A percentile compares a stretch with the other conserved stretches of the same genome.
Conservation (phyloP, 1,139 yeast genomes). For the Yarrowia galli region DNA sequence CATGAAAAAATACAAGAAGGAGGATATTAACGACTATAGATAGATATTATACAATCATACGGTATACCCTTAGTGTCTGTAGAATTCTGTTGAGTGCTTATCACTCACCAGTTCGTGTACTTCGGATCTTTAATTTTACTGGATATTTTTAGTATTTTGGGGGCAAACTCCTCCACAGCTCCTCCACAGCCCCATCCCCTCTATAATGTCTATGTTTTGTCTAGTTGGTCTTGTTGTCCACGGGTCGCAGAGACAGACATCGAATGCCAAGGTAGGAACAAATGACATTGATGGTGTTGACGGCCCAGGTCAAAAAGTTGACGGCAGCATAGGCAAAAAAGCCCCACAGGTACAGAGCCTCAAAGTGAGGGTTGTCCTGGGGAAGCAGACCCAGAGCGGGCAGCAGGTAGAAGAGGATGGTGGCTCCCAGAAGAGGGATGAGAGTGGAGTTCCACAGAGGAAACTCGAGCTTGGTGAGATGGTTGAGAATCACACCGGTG, state of each 20-base stretch:
- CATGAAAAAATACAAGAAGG: no score
- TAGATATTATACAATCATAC: no score
- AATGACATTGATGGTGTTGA: conserved; percentile 50
- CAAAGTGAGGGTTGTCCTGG: conserved; percentile 44
- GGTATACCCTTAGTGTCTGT: no score
- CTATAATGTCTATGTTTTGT: conserved; percentile 28
- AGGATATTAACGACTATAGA: no score
- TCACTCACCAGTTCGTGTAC: no score
- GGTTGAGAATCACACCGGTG: conserved; percentile 65
- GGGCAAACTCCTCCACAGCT: neutral
- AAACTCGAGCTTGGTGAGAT: conserved; percentile 71
- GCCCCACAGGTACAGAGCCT: conserved; percentile 50
- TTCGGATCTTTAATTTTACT: no score
- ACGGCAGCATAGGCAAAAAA: conserved; percentile 46
- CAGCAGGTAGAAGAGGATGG: conserved; percentile 50
- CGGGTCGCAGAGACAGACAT: conserved; percentile 51
- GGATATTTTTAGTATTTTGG: neutral
- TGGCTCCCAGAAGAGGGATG: conserved; percentile 51
- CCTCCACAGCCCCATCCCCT: neutral
- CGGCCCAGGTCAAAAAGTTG: conserved; percentile 52
- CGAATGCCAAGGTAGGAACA: conserved; percentile 52
- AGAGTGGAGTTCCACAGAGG: conserved; percentile 57
- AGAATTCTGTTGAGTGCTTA: no score
- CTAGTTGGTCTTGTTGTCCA: conserved; percentile 28
- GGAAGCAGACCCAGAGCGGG: conserved; percentile 46